These are phyloP conservation scores for Basidiobolus meristosporus DNA, from an alignment of 371 early-diverging fungal species.

Conservation along the genomic window DNA sequence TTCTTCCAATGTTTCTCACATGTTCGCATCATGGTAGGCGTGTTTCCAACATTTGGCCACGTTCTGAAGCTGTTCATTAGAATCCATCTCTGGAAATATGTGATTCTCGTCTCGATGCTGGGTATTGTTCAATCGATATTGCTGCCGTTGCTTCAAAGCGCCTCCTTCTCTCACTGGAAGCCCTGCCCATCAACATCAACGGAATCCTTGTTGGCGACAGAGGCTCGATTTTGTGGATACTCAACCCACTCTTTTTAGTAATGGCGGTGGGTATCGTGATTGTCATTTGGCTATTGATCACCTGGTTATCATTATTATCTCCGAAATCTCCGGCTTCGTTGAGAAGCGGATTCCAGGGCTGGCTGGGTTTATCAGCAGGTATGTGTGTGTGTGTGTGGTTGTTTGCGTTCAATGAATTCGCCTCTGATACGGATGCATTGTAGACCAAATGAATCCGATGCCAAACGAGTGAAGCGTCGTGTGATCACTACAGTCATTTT, in stretches of 20 bases:
- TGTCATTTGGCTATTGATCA: conserved; percentile 22
- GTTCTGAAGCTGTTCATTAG: conserved; percentile 5
- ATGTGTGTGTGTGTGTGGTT: too few species aligned
- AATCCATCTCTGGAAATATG: conserved; percentile 16
- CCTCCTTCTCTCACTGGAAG: conserved; percentile 4
- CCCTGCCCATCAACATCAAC: conserved; percentile 3
- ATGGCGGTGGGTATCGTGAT: conserved; percentile 26
- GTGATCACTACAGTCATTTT: conserved; percentile 27
- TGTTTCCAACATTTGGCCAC: neutral
- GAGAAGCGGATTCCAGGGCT: conserved; percentile 5
- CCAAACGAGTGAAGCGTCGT: conserved; percentile 22
- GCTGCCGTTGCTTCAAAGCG: conserved; percentile 7
- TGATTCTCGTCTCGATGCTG: conserved; percentile 1
- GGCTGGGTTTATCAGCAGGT: conserved; percentile 11
- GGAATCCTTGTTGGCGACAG: conserved; percentile 20
- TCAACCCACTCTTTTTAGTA: conserved; percentile 24
- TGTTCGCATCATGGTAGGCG: too few species aligned
- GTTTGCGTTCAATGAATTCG: too few species aligned
- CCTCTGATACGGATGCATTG: too few species aligned
- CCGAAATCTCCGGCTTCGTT: conserved; percentile 6
- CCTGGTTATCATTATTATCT: conserved; percentile 10
- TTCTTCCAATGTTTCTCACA: neutral
- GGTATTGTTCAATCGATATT: conserved; percentile 1
- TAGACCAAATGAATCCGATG: conserved; percentile 9
- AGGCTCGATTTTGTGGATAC: conserved; percentile 41